These are phyloP conservation scores for Kodamaea jinghongensis DNA, from an alignment of 805 yeast species.

Conservation along the genomic window DNA sequence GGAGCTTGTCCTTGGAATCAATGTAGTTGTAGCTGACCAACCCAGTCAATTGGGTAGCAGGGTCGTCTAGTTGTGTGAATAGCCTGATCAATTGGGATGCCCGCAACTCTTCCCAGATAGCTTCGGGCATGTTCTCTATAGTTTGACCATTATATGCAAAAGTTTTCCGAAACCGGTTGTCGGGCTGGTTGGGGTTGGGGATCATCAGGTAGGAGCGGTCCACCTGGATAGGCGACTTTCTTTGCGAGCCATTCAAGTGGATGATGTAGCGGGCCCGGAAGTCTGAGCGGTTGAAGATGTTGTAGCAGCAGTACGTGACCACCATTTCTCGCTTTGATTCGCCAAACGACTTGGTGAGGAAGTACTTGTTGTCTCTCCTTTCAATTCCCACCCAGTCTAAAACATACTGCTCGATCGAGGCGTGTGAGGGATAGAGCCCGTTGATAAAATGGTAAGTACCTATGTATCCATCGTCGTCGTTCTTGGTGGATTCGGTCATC, in stretches of 20 bases:
- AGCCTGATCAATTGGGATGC: conserved; percentile 58
- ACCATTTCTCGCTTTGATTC: conserved; percentile 25
- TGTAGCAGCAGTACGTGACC: conserved; percentile 66
- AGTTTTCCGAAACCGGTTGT: conserved; percentile 13
- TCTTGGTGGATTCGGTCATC: conserved; percentile 4
- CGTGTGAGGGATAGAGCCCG: conserved; percentile 23
- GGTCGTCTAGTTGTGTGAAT: conserved; percentile 50
- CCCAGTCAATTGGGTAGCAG: conserved; percentile 57
- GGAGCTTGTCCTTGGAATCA: conserved; percentile 16
- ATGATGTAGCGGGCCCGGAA: conserved; percentile 60
- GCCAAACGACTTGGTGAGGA: conserved; percentile 13
- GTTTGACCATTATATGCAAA: conserved; percentile 16
- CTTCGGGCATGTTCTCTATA: conserved; percentile 14
- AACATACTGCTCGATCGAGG: conserved; percentile 27
- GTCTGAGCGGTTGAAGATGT: conserved; percentile 72
- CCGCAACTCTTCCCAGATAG: conserved; percentile 60
- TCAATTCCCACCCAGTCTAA: conserved; percentile 27
- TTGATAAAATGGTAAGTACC: conserved; percentile 40
- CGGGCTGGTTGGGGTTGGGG: conserved; percentile 11
- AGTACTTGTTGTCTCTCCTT: conserved; percentile 14
- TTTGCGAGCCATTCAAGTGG: conserved; percentile 11
- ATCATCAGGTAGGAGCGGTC: conserved; percentile 33
- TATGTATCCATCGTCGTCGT: conserved; percentile 38
- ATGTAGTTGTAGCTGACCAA: conserved; percentile 48
- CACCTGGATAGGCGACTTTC: conserved; percentile 24